Evolutionary conservation across 305 asterid genomes (phyloP).

Genomic region (Galium porrigens): DNA sequence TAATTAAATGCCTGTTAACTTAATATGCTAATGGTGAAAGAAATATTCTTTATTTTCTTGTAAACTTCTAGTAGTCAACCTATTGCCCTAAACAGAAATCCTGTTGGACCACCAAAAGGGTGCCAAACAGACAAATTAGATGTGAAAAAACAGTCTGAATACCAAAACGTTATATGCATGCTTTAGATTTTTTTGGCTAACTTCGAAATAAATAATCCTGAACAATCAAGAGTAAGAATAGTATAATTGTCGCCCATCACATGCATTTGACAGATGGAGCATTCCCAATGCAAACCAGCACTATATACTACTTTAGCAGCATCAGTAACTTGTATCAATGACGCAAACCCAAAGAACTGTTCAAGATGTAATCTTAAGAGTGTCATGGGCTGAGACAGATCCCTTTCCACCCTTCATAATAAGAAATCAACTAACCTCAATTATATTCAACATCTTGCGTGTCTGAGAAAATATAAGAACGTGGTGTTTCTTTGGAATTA

Average conservation of each 20-base stretch:
- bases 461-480: slow-evolving; percentile 94
- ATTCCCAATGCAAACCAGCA: neutral
- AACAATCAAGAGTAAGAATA: neutral
- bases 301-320: neutral
- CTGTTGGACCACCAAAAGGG: neutral
- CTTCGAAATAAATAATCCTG: neutral
- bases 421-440: slow-evolving; percentile 38
- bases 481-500: slow-evolving; percentile 72
- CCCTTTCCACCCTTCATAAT: neutral
- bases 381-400: neutral
- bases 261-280: neutral
- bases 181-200: neutral
- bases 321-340: neutral
- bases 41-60: neutral
- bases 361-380: neutral
- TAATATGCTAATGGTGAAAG: neutral
- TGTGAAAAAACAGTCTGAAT: neutral
- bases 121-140: neutral
- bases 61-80: neutral
- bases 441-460: slow-evolving; percentile 74
- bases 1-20: neutral
- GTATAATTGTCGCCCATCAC: neutral
- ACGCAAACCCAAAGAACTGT: neutral
- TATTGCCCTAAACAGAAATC: neutral
- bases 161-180: neutral